Base-by-base conservation (phyloP, 1,139 yeast genomes). In the Kluyveromyces sp. region DNA sequence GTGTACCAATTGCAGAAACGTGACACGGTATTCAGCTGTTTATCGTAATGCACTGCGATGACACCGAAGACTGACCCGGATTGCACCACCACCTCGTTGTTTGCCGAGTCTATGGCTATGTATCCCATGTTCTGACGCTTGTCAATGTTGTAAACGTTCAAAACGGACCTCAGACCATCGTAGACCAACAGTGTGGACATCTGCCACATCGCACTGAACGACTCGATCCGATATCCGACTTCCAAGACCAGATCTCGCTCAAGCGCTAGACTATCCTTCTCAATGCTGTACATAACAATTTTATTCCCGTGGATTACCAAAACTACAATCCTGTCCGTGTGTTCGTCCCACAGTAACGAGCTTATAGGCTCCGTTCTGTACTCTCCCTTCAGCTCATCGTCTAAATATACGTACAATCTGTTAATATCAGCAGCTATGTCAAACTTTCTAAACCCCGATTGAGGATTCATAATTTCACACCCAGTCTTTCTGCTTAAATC, bases 311-410 rank as follows among this genome's bases (percentile, higher is more conserved):
- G 41, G 16, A 19, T 22, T 13, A 20, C 20, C 11, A 38, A 13
- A n/a, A 38, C 32, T 3, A 32, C 29, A n/a, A 38, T 25, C 12
- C 20, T 9, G 6, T 15, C 16, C 13, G 8, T 9, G 29, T 8
- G 13, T 3, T 38, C 31, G 15, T 38, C 18, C 41, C 41, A 38
- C 19, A 38, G 20, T 13, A 31, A n/a, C 8, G 41, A 38, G n/a
- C 25, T 31, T 15, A 31, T 32, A 2, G 28, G 15, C 3, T 38
- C 29, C 8, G 32, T 13, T 9, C 32, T 22, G 22, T 18, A 28
- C 30, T 38, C 29, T 8, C 31, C n/a, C 20, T 31, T 19, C 29
- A 38, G 30, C 28, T 30, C 29, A 19, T 20, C 31, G 22, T 38
- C 29, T 25, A 19, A 17, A 16, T 35, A 35, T 13, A 35, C 17